Evolutionary conservation across 257 asterid species (phyloP), one percentile per base, ranked within the genome.

Genomic region (Scutellaria baicalensis): DNA sequence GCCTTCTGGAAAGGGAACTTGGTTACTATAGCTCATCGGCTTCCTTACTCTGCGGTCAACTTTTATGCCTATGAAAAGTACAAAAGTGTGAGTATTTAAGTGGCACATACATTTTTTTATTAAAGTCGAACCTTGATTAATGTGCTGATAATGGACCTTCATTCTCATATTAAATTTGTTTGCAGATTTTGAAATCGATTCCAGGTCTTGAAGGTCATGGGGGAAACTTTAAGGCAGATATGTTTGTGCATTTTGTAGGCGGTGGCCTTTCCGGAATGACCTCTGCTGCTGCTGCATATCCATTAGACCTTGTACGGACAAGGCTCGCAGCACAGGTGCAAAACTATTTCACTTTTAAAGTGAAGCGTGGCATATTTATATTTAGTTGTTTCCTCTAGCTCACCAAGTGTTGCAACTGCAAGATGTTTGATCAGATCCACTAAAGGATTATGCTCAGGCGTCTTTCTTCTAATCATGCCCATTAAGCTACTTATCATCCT

Each of bases 1-100:
- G 97, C 98, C 8, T 93, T 93, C 62, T 93, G 98, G 98, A 93
- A 85, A 83, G 98, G 98, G 70, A 93, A 90, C 77, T 75, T 93
- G 80, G 97, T 93, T 81, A 93, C 98, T 0, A 87, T 90, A 80
- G 97, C 89, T 68, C 97, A 90, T 59, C 85, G 98, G 38, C 88
- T 93, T 59, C 98, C 98, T 1, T 93, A 93, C 72, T 86, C 96
- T 36, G 83, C 98, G 0, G 90, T 87, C 77, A 93, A 79, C 71
- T 93, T 93, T 77, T 93, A 90, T 70, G 83, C 96, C 1, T 93
- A 88, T 59, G 98, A 93, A 74, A 83, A 69, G 33, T 93, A 88
- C 78, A 93, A 90, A 84, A 78, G 54, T 9, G 98, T 93, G 74
- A 82, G 96, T 81, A 33, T 23, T 69, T 59, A 31, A 64, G 18